Conservation (phyloP, 495 filamentous ascomycete genomes). For the Aspergillus incahuasiensis region DNA sequence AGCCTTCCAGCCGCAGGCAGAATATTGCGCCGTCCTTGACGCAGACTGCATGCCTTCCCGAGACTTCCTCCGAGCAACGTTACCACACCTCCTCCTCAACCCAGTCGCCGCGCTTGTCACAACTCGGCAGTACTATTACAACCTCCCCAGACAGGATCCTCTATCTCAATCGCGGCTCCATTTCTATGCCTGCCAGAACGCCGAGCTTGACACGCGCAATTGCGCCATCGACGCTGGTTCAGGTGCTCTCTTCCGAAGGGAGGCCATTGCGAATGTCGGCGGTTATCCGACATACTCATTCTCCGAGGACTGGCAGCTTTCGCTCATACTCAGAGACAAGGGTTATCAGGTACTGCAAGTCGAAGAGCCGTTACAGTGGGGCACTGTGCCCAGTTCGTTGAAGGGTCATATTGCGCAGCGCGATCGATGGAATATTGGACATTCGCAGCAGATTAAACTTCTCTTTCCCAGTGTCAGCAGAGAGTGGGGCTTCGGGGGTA, state of each 20-base stretch:
- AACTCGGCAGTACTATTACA: slow-evolving; percentile 46
- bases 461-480: slow-evolving; percentile 10
- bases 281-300: slow-evolving; percentile 48
- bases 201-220: slow-evolving; percentile 24
- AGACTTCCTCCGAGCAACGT: slow-evolving; percentile 46
- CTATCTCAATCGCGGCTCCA: slow-evolving; percentile 42
- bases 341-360: slow-evolving; percentile 44
- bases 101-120: slow-evolving; percentile 27
- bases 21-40: slow-evolving; percentile 35
- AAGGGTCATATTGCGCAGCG: slow-evolving; percentile 47
- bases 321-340: slow-evolving; percentile 37
- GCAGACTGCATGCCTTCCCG: slow-evolving; percentile 44
- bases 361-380: slow-evolving; percentile 48
- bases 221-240: slow-evolving; percentile 40
- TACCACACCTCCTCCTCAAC: slow-evolving; percentile 45
- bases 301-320: slow-evolving; percentile 48
- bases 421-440: slow-evolving; percentile 35
- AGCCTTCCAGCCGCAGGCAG: slow-evolving; percentile 25
- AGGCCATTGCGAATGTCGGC: slow-evolving; percentile 40
- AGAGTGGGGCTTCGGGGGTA: neutral
- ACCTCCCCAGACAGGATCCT: slow-evolving; percentile 45
- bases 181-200: slow-evolving; percentile 37
- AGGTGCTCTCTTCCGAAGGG: slow-evolving; percentile 44
- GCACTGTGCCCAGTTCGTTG: slow-evolving; percentile 46
- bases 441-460: slow-evolving; percentile 29